Conservation (phyloP, 2,329 filamentous ascomycete species). For the Leptographium flavum region DNA sequence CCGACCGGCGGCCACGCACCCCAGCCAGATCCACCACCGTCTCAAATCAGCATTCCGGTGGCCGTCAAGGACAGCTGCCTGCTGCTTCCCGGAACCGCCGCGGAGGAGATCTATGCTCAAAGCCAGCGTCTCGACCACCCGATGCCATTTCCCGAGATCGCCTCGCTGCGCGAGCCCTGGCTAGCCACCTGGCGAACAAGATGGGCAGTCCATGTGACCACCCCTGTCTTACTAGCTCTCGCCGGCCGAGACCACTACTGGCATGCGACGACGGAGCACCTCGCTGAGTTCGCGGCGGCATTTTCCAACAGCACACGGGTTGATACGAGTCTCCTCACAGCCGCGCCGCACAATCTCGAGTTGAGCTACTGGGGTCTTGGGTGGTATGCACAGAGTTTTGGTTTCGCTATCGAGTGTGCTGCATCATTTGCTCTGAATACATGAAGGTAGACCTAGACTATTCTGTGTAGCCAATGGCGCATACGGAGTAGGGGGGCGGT, state of each 20-base stretch:
- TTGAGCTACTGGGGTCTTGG: conserved; percentile 10
- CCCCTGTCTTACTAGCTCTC: conserved; percentile 11
- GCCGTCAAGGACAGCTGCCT: conserved; percentile 9
- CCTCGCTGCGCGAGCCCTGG: conserved; percentile 5
- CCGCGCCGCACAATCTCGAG: conserved; percentile 11
- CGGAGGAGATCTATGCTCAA: conserved; percentile 8
- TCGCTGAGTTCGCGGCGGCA: conserved; percentile 7
- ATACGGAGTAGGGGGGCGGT: no score
- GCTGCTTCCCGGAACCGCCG: conserved; percentile 9
- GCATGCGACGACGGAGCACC: conserved; percentile 7
- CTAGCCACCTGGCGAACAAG: conserved; percentile 4
- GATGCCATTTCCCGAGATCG: conserved; percentile 9
- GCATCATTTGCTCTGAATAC: background rate
- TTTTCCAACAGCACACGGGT: conserved; percentile 11
- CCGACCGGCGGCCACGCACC: background rate
- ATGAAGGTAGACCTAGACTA: background rate
- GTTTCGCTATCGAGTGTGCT: conserved; percentile 6
- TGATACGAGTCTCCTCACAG: conserved; percentile 6
- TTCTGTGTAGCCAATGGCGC: no score
- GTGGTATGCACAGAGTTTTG: conserved; percentile 13
- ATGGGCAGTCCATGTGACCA: conserved; percentile 7
- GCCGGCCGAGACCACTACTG: conserved; percentile 12
- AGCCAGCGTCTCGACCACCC: conserved; percentile 8
- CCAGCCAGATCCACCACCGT: background rate
- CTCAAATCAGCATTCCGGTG: conserved; percentile 2